Conservation (phyloP, 768 basidiomycete genomes). For the Polyporus arcularius region DNA sequence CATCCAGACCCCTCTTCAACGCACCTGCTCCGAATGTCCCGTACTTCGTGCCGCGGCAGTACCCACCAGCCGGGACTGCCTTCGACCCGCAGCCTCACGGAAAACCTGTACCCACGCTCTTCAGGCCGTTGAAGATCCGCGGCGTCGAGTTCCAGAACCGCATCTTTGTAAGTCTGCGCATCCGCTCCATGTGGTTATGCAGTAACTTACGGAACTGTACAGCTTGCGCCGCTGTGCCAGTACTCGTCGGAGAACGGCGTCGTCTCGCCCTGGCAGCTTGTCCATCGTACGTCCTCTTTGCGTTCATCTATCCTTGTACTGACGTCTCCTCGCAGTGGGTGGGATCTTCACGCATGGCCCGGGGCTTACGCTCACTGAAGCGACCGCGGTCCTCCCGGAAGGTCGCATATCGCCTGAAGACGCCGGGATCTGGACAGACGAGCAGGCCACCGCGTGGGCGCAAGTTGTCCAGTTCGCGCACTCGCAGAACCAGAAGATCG, state of each 20-base stretch:
- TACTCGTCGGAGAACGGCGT: constrained; percentile 60
- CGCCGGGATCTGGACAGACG: no score
- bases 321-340: constrained; percentile 37
- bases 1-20: constrained; percentile 27
- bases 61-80: constrained; percentile 46
- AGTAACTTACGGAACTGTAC: no score
- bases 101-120: constrained; percentile 43
- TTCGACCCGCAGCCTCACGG: constrained; percentile 41
- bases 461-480: constrained; percentile 65
- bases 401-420: no score
- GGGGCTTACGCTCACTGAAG: constrained; percentile 63
- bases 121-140: constrained; percentile 52
- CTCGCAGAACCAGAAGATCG: constrained; percentile 65
- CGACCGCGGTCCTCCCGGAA: constrained; percentile 48
- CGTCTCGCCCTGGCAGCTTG: constrained; percentile 56
- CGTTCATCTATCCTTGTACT: neutral
- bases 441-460: no score
- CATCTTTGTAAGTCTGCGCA: constrained; percentile 21
- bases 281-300: constrained; percentile 37
- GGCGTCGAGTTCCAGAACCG: constrained; percentile 34
- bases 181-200: no score
- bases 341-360: constrained; percentile 54
- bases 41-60: constrained; percentile 50
- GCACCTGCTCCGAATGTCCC: constrained; percentile 42
- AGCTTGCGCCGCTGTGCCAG: constrained; percentile 30